Evolutionary conservation across 805 yeast species (phyloP), one percentile per base, ranked within the genome.

Genomic region (Saccharomycopsis lassenensis): DNA sequence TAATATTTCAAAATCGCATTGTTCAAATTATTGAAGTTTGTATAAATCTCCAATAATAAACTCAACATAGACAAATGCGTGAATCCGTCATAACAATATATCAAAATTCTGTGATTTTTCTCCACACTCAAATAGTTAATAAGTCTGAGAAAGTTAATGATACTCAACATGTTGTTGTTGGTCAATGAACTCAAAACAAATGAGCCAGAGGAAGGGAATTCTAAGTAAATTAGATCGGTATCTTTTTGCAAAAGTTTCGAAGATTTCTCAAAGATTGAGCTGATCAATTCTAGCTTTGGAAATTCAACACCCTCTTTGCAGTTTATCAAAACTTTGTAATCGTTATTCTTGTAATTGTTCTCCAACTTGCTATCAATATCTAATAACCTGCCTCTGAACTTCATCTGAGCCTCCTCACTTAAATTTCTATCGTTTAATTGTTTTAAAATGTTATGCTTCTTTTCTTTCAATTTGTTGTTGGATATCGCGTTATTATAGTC

Each of bases 81-180:
- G 55, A 87, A 89, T 0, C 97, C 97, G 57, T 89, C 96, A 2
- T 83, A 71, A 50, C 95, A 85, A 52, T 76, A 79, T 5, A 87
- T 60, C 42, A 87, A 62, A 16, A 40, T 0, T 73, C 61, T 4
- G 70, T 65, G 36, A 60, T 54, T 5, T 46, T 46, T 22, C 48
- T 45, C 33, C 37, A 35, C 37, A 22, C 43, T 39, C 19, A 61
- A 25, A 53, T 58, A 57, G 42, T 74, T 76, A n/a, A 86, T 58
- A 29, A 80, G 57, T 52, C 79, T 82, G 55, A 91, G 74, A 17
- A 81, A 62, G 44, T 77, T 78, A 34, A 83, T 63, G 22, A 86
- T 67, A 6, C 82, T 66, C 17, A 69, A 59, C 30, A 85, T 61
- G 46, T 76, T 79, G 4, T 74, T 71, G 28, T 70, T 74, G 15